Evolutionary conservation across 2,329 filamentous ascomycete genomes (phyloP).

Genomic region (Aureobasidium sp.): DNA sequence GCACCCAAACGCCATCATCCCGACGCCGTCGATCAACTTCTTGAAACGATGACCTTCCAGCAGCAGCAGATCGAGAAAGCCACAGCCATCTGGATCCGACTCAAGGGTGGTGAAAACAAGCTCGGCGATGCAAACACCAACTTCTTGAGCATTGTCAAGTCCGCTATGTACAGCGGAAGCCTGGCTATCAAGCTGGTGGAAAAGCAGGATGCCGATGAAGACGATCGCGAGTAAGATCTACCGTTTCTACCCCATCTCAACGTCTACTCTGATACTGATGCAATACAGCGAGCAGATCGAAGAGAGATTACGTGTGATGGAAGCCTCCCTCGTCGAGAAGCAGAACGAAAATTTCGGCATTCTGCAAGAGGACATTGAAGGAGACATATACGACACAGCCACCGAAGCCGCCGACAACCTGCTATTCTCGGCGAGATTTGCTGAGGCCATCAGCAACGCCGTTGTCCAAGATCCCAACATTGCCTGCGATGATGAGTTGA

Average conservation of each 20-base stretch:
- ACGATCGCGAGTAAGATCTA: background rate
- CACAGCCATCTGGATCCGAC: background rate
- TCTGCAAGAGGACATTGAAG: background rate
- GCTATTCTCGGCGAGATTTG: background rate
- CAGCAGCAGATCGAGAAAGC: background rate
- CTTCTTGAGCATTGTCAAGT: background rate
- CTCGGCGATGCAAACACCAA: background rate
- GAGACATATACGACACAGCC: background rate
- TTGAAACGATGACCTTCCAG: background rate
- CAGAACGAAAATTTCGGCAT: background rate
- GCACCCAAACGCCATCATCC: background rate
- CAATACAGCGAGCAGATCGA: background rate
- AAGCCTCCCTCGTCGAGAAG: background rate
- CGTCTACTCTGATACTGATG: background rate
- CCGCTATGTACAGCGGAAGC: background rate
- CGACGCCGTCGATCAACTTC: background rate
- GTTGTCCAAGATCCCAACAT: background rate
- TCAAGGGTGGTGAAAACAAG: conserved; percentile 1
- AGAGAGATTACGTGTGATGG: background rate
- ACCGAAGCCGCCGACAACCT: background rate
- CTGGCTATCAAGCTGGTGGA: background rate
- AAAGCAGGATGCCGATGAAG: background rate
- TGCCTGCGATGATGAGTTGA: background rate
- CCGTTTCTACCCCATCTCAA: background rate
- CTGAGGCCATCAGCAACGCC: background rate